These are phyloP conservation scores for Lactifluus volemus DNA, from an alignment of 768 basidiomycete species.

Conservation along the genomic window DNA sequence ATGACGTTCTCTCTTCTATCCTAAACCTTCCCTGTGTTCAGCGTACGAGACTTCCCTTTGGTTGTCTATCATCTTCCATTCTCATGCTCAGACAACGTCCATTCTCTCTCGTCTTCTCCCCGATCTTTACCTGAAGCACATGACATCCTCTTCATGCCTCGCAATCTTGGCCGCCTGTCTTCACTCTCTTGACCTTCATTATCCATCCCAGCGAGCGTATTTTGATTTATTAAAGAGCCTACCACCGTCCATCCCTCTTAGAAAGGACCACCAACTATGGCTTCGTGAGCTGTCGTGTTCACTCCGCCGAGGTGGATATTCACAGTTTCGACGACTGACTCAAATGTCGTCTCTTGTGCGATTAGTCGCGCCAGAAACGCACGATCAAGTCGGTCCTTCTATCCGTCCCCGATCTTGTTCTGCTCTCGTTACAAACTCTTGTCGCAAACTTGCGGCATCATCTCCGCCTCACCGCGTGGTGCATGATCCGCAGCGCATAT, in stretches of 20 bases:
- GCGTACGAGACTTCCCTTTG: conserved; percentile 70
- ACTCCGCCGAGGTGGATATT: conserved; percentile 27
- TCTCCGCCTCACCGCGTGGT: conserved; percentile 13
- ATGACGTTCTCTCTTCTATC: background rate
- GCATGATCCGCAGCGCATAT: conserved; percentile 14
- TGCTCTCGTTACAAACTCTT: conserved; percentile 11
- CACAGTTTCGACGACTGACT: conserved; percentile 5
- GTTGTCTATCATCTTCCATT: conserved; percentile 54
- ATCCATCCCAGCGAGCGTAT: conserved; percentile 59
- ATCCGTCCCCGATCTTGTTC: background rate
- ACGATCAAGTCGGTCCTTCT: background rate
- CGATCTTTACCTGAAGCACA: conserved; percentile 30
- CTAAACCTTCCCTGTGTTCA: conserved; percentile 22
- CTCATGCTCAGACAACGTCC: conserved; percentile 51
- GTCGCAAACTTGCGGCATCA: conserved; percentile 1
- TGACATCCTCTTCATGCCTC: conserved; percentile 18
- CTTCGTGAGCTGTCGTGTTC: conserved; percentile 41
- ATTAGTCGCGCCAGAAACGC: background rate
- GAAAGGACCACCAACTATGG: conserved; percentile 39
- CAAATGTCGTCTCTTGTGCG: background rate
- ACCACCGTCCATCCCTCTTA: conserved; percentile 33
- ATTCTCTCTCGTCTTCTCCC: conserved; percentile 54
- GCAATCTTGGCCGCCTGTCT: conserved; percentile 44
- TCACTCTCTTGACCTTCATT: conserved; percentile 46
- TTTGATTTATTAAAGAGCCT: conserved; percentile 36